These are phyloP conservation scores for Phycomyces blakesleeanus DNA, from an alignment of 192 early-diverging fungal genomes.

Conservation along the genomic window DNA sequence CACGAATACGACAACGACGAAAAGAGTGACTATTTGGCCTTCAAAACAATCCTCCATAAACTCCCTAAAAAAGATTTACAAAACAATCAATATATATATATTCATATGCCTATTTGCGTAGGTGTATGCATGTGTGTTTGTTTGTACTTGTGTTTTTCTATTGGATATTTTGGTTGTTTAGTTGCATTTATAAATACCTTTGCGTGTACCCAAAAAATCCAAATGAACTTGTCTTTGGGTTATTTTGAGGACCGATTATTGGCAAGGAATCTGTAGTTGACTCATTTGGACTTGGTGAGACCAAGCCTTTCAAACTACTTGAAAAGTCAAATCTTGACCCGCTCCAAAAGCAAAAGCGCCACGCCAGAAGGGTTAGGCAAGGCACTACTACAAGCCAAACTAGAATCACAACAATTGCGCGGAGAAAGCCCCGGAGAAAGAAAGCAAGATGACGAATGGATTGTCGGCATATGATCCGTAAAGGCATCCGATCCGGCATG, in stretches of 20 bases:
- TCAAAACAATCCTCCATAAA: constrained; percentile 76
- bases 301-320: neutral
- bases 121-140: neutral
- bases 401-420: constrained; percentile 58
- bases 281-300: too few species aligned
- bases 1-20: constrained; percentile 75
- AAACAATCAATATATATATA: neutral
- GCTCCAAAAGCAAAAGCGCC: constrained; percentile 82
- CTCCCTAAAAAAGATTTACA: constrained; percentile 13
- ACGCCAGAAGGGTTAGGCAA: constrained; percentile 77
- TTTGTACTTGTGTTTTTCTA: too few species aligned
- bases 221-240: too few species aligned
- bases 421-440: constrained; percentile 37
- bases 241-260: too few species aligned
- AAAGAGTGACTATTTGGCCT: constrained; percentile 75
- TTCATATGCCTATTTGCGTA: too few species aligned
- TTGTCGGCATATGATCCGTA: constrained; percentile 33
- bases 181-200: too few species aligned
- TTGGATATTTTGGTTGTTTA: too few species aligned
- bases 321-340: constrained; percentile 51
- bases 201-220: too few species aligned
- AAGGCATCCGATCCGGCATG: constrained; percentile 70
- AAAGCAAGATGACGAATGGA: constrained; percentile 1
- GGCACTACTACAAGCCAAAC: constrained; percentile 85
- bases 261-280: too few species aligned